Evolutionary conservation across 495 filamentous ascomycete species (phyloP), one percentile per base, ranked within the genome.

Genomic region (Aspergillus panamensis): DNA sequence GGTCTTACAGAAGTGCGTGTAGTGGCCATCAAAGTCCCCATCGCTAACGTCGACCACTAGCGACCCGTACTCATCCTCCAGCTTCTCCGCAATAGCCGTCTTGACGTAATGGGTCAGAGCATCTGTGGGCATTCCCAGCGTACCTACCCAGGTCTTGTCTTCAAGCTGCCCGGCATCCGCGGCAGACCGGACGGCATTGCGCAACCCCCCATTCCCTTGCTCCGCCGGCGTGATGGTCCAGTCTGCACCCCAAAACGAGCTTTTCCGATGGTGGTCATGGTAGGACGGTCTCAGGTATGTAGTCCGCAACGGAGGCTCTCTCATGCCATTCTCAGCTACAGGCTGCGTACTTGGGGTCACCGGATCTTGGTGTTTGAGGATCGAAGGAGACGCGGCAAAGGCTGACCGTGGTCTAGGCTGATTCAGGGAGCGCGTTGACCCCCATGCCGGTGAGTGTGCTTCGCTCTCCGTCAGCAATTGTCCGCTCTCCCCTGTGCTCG

Each of bases 1-100:
- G 67, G 90, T 85, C 68, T 96, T 96, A 82, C 90, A 96, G 61
- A 91, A 96, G 71, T 96, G 91, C 10, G 84, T 82, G 65, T 97
- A 97, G 71, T 96, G 91, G 3, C 92, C 91, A 64, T 96, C 88
- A 45, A 96, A 91, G 66, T 96, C 91, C 61, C 83, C 87, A 69
- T 97, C 92, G 37, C 84, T 88, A 64, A 89, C 87, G 65, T 87
- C 92, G 31, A 96, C 91, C 10, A 85, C 83, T 62, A 93, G 70
- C 53, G 89, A 90, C 59, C 91, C 85, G 65, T 89, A 87, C 66
- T 95, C 88, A 9, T 84, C 86, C 14, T 89, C 83, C 21, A 97
- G 73, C 43, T 80, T 80, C 66, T 92, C 87, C 55, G 87, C 82
- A 58, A 97, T 96, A 49, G 91, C 87, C 52, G 85, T 77, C 60